Evolutionary conservation across 1,284 basidiomycete species (phyloP).

Genomic region (Leccinum subrobustum): DNA sequence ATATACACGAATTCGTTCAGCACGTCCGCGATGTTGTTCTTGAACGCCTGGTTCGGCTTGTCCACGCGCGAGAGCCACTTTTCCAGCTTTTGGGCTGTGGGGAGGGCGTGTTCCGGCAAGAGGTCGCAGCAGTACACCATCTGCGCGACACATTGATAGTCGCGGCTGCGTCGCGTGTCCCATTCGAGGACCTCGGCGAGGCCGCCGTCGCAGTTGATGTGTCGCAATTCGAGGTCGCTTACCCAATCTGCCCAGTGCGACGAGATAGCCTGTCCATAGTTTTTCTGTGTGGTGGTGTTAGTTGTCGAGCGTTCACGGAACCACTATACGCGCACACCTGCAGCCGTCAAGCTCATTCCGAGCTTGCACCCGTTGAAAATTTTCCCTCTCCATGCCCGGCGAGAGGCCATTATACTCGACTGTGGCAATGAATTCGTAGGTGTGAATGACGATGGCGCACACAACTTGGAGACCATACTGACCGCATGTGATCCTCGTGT

Average conservation of each 20-base stretch:
- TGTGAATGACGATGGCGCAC: background rate
- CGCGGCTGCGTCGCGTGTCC: conserved; percentile 61
- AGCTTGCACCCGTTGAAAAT: conserved; percentile 80
- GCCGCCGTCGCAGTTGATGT: conserved; percentile 49
- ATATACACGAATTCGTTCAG: conserved; percentile 56
- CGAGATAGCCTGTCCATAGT: conserved; percentile 57
- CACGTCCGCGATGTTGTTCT: conserved; percentile 46
- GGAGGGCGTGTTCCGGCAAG: conserved; percentile 46
- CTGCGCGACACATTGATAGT: conserved; percentile 68
- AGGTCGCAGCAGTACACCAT: conserved; percentile 63
- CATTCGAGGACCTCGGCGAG: conserved; percentile 53
- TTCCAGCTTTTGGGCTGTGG: conserved; percentile 54
- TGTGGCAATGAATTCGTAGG: conserved; percentile 24
- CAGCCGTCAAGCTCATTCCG: conserved; percentile 66
- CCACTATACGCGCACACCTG: conserved; percentile 43
- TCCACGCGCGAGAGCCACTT: conserved; percentile 53
- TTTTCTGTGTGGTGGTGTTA: conserved; percentile 48
- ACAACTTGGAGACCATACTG: conserved; percentile 17
- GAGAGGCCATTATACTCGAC: conserved; percentile 57
- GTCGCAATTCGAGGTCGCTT: conserved; percentile 48
- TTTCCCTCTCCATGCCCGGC: conserved; percentile 56
- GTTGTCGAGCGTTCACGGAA: background rate
- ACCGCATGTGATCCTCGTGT: conserved; percentile 65
- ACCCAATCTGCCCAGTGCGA: conserved; percentile 62
- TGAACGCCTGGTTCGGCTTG: conserved; percentile 45